Evolutionary conservation across 108 stramenopile genomes (phyloP), one percentile per base, ranked within the genome.

Genomic region (Seminavis robusta): DNA sequence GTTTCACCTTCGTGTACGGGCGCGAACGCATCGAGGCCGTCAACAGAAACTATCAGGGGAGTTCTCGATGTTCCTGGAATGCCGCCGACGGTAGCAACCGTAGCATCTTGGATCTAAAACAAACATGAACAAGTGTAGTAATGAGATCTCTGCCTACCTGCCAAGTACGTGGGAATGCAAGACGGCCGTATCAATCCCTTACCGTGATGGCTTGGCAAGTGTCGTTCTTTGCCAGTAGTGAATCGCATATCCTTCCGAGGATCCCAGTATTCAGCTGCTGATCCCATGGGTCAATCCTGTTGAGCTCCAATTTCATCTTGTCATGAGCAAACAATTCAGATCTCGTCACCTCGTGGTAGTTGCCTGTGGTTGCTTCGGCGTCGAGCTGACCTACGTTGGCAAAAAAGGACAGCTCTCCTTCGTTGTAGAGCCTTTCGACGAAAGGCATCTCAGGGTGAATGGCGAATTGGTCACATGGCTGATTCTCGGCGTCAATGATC

Each of bases 341-440:
- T 32, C 34, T 41, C 0, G 57, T 59, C 7, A 34, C 15, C 7
- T 16, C 1, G 15, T 24, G n/a, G 6, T 56, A 71, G 13, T 67
- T 54, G 17, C 47, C 48, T 16, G 47, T 53, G 44, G 45, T 46
- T 3, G 21, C 36, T 47, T 67, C 47, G 13, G 26, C 65, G 8
- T 70, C 63, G 16, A 90, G 39, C 20, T 72, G 67, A 28, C 89
- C 89, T 27, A 75, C 67, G 54, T 90, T 90, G 17, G 84, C 72
- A 40, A 90, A 57, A 48, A 83, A 90, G 17, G 64, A 34, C 38
- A 74, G 55, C 32, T 86, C 80, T 17, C 69, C 67, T 15, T 67
- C 67, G 39, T 82, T 54, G 69, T 84, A 90, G 48, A 90, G 47
- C 48, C 51, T 36, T 57, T 79, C 44, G 3, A 77, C 39, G 20